Evolutionary conservation across 208 protist species (phyloP).

Genomic region (Acanthamoeba sp.): DNA sequence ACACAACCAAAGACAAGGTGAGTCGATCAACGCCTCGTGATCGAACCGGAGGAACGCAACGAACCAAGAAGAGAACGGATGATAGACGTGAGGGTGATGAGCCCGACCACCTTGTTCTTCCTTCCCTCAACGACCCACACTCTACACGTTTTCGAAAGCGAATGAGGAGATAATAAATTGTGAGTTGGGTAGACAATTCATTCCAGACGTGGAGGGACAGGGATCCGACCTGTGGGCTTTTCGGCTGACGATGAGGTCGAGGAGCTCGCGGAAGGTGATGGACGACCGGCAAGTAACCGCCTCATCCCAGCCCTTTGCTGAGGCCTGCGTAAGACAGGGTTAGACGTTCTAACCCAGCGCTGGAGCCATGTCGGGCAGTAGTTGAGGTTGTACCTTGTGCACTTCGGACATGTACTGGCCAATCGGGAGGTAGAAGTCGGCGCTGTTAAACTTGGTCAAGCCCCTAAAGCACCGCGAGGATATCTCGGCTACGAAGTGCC

Average conservation of each 20-base stretch:
- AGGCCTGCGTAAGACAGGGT: background rate
- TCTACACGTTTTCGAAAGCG: background rate
- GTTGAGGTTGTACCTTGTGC: no score
- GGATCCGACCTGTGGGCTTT: slow-evolving; percentile 37
- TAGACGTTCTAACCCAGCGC: no score
- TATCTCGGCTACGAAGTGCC: slow-evolving; percentile 43
- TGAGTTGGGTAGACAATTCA: no score
- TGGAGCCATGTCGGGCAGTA: no score
- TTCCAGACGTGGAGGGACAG: background rate
- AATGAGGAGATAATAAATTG: no score
- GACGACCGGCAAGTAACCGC: background rate
- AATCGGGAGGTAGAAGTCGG: slow-evolving; percentile 48
- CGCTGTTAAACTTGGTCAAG: slow-evolving; percentile 16
- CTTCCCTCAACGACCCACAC: slow-evolving; percentile 64
- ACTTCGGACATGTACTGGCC: background rate
- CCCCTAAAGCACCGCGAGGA: slow-evolving; percentile 42
- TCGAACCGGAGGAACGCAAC: background rate
- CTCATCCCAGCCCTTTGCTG: background rate
- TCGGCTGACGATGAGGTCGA: background rate
- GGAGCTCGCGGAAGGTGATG: slow-evolving; percentile 38
- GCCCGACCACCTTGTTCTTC: slow-evolving; percentile 21
- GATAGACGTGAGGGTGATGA: slow-evolving; percentile 55
- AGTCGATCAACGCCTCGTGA: background rate
- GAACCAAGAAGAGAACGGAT: slow-evolving; percentile 50
- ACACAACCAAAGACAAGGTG: background rate